Evolutionary conservation across 2,329 filamentous ascomycete genomes (phyloP).

Genomic region (Exutisphaerella laricina): DNA sequence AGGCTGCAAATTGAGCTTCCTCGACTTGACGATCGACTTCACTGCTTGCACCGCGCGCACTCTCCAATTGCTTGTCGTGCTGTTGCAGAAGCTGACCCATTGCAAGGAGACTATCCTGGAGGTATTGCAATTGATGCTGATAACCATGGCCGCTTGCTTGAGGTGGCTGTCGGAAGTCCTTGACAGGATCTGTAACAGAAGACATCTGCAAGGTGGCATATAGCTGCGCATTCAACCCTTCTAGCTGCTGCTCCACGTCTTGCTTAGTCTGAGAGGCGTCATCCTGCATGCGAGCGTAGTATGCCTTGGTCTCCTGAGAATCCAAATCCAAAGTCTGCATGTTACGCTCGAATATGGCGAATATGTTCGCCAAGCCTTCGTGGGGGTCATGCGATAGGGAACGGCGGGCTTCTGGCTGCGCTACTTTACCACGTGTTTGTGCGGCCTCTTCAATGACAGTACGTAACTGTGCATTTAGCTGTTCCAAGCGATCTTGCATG

Average conservation of each 20-base stretch:
- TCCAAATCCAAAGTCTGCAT: slow-evolving; percentile 26
- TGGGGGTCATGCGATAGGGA: slow-evolving; percentile 9
- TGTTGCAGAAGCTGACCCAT: slow-evolving; percentile 31
- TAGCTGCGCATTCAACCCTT: slow-evolving; percentile 29
- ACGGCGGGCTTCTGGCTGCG: slow-evolving; percentile 20
- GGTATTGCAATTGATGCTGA: slow-evolving; percentile 62
- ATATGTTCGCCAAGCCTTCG: slow-evolving; percentile 20
- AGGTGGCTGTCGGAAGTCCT: slow-evolving; percentile 54
- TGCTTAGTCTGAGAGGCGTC: slow-evolving; percentile 19
- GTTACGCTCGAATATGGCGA: slow-evolving; percentile 27
- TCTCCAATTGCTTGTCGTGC: slow-evolving; percentile 26
- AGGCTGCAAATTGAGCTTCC: neutral
- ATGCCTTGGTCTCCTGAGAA: slow-evolving; percentile 22
- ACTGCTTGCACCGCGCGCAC: slow-evolving; percentile 17
- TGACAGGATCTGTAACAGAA: slow-evolving; percentile 47
- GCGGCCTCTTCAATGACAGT: slow-evolving; percentile 29
- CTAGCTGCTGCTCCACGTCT: slow-evolving; percentile 31
- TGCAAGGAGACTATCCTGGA: slow-evolving; percentile 54
- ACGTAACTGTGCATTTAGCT: slow-evolving; percentile 30
- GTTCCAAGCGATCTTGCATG: slow-evolving; percentile 30
- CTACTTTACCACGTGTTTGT: slow-evolving; percentile 23
- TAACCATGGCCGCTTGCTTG: slow-evolving; percentile 52
- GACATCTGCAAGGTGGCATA: slow-evolving; percentile 36
- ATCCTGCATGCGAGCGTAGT: slow-evolving; percentile 25
- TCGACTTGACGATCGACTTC: too few species aligned